Evolutionary conservation across 2,329 filamentous ascomycete species (phyloP).

Genomic region (Trichoderma arundinaceum): DNA sequence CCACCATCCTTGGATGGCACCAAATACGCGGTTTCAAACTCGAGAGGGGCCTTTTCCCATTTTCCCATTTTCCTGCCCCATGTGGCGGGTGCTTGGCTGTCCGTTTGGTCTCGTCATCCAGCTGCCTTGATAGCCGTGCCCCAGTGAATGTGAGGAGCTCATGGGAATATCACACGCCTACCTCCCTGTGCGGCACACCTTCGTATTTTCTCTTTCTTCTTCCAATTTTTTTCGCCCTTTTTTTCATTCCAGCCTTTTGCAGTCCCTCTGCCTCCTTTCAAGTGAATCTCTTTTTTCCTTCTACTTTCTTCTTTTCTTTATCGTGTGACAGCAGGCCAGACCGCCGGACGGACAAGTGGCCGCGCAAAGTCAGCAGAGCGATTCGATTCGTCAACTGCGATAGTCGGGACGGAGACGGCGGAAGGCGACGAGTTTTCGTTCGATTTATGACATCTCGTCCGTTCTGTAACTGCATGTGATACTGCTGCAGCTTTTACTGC

Average conservation of each 20-base stretch:
- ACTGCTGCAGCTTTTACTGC: background rate
- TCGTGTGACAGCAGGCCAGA: constrained; percentile 11
- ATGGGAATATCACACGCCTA: constrained; percentile 20
- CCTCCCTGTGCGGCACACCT: constrained; percentile 30
- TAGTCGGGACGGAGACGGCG: constrained; percentile 12
- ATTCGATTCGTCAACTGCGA: constrained; percentile 22
- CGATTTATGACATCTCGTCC: background rate
- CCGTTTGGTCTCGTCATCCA: constrained; percentile 10
- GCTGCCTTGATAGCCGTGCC: constrained; percentile 15
- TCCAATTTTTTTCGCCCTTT: background rate
- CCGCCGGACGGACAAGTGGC: constrained; percentile 18
- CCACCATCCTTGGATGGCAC: constrained; percentile 21
- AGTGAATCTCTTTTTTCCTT: background rate
- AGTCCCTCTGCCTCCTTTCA: constrained; percentile 11
- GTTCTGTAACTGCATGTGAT: constrained; percentile 2
- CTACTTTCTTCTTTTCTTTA: background rate
- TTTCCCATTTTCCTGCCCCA: constrained; percentile 7
- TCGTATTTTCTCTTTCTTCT: constrained; percentile 28
- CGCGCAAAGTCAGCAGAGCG: constrained; percentile 14
- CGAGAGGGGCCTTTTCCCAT: constrained; percentile 15
- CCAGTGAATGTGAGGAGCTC: constrained; percentile 30
- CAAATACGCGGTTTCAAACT: constrained; percentile 30
- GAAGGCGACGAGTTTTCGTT: constrained; percentile 2
- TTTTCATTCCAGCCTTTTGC: constrained; percentile 15
- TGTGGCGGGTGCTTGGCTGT: constrained; percentile 23